Conservation (phyloP, 225 moss, liverwort and hornwort species). For the Sphagnum contortum region DNA sequence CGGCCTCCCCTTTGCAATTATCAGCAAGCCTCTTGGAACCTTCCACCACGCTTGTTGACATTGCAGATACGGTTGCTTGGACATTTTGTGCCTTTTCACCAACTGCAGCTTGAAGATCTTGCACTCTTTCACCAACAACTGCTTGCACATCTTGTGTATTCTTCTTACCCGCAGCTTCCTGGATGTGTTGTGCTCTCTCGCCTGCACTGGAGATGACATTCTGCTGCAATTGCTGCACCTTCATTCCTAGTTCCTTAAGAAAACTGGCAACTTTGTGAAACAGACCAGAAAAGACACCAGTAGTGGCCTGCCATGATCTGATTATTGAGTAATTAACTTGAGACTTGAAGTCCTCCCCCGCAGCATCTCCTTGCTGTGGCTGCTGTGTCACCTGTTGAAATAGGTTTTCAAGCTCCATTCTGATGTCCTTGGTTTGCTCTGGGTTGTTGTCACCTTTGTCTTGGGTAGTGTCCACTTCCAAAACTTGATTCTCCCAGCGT, state of each 20-base stretch:
- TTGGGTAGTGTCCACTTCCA: constrained; percentile 38
- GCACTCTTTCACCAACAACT: background rate
- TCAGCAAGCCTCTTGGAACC: constrained; percentile 28
- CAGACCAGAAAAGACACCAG: constrained; percentile 5
- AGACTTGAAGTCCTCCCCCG: constrained; percentile 25
- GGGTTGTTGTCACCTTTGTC: constrained; percentile 36
- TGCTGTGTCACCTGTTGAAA: constrained; percentile 11
- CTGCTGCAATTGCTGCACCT: constrained; percentile 13
- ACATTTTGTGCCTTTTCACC: constrained; percentile 2
- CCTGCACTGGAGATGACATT: constrained; percentile 15
- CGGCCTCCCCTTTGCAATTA: constrained; percentile 38
- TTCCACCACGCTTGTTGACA: constrained; percentile 22
- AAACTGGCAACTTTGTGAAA: constrained; percentile 12
- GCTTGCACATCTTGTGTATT: background rate
- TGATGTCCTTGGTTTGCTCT: constrained; percentile 22
- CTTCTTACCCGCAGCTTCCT: constrained; percentile 1
- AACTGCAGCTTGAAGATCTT: constrained; percentile 3
- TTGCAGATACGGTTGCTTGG: constrained; percentile 12
- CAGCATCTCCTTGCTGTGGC: constrained; percentile 22
- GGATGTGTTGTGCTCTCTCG: constrained; percentile 11
- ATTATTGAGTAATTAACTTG: constrained; percentile 21
- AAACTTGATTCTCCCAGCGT: constrained; percentile 39
- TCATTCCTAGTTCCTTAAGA: constrained; percentile 15
- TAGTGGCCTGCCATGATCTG: constrained; percentile 13
- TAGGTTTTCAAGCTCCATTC: constrained; percentile 20